A percentile compares a stretch with the other conserved stretches of the same genome.
Evolutionary conservation across 2,329 filamentous ascomycete genomes (phyloP).

Genomic region (Neofusicoccum sp.): DNA sequence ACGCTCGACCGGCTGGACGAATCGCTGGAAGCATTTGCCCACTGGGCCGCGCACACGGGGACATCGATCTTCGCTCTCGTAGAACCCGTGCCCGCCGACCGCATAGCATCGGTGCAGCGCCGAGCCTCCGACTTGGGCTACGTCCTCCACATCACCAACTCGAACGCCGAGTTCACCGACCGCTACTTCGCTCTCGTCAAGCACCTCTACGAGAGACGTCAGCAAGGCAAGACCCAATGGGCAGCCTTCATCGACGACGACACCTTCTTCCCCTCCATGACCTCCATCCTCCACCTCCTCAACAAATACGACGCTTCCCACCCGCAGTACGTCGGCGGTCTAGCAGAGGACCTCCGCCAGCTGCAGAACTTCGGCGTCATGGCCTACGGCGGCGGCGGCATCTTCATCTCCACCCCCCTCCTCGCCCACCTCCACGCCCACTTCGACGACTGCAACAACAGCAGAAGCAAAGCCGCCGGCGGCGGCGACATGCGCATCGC

Average conservation of each 20-base stretch:
- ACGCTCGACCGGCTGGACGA: no score
- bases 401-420: slow-evolving; percentile 40
- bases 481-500: not conserved
- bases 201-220: not conserved
- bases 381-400: slow-evolving; percentile 61
- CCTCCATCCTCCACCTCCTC: slow-evolving; percentile 26
- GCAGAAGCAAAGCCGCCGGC: not conserved
- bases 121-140: not conserved
- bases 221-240: not conserved
- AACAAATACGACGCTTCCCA: slow-evolving; percentile 51
- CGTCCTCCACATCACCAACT: not conserved
- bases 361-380: slow-evolving; percentile 56
- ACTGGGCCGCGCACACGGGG: no score
- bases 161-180: not conserved
- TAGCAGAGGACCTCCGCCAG: slow-evolving; percentile 57
- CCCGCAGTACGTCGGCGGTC: slow-evolving; percentile 55
- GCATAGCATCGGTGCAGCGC: not conserved
- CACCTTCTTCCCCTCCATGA: slow-evolving; percentile 60
- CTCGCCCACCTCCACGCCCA: not conserved
- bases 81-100: not conserved
- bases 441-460: not conserved
- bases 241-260: slow-evolving; percentile 59
- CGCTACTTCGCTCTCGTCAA: not conserved
- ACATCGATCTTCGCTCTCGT: not conserved
- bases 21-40: no score